Base-by-base conservation (phyloP, 2,329 filamentous ascomycete species). In the Penicillium sp. region DNA sequence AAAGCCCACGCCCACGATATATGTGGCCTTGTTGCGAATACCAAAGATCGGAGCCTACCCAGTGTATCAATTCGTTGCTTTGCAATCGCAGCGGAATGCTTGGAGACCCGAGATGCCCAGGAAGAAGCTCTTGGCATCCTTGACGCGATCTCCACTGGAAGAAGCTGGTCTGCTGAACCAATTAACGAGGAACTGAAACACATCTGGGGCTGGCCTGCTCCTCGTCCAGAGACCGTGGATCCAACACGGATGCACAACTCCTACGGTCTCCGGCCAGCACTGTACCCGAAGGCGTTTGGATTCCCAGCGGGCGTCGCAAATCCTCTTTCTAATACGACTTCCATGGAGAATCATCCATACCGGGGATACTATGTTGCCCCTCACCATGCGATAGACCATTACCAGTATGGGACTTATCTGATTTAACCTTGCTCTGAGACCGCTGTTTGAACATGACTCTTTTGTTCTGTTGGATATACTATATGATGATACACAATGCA, bases 1-100 rank as follows among this genome's bases (percentile, higher is more conserved):
- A 76, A 85, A 42, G 81, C 82, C 53, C 89, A 96, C 64, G 86
- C 89, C 0, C 85, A 87, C 58, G 86, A 91, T 65, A 86, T 95
- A 23, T 96, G 91, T 65, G 92, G 92, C 12, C 95, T 97, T 54
- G 84, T 88, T 23, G 88, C 89, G 2, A 89, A 95, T 65, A 83
- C 86, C 44, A 88, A 90, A 61, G 89, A 95, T 65, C 79, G 82
- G 76, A 88, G 88, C 25, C 83, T 95, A 28, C 83, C 87, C 8
- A 87, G 82, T 43, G 84, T 95, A 8, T 88, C 88, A 2, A 81
- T 93, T 33, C 86, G 87, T 8, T 89, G 87, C 29, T 77, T 96
- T 6, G 83, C 85, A 33, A 86, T 93, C 47, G 88, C 88, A 2
- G 86, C 86, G 6, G 82, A 87, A 60, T 84, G 84, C 44, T 75